A percentile compares a stretch with the other conserved stretches of the same genome.
Conservation (phyloP, 495 filamentous ascomycete species). For the Parathielavia hyrcaniae region DNA sequence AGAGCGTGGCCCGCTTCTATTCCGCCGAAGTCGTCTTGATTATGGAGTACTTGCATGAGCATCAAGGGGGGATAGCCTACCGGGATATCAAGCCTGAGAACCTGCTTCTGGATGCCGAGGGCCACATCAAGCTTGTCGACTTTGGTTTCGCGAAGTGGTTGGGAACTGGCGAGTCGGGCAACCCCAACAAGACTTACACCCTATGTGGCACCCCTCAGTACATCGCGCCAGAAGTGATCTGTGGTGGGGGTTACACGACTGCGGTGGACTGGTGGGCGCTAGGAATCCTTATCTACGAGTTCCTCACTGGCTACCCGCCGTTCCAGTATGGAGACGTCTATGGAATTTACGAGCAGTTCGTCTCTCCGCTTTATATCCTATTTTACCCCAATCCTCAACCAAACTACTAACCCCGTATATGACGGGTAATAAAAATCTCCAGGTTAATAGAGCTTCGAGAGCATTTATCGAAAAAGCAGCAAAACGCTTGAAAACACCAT, state of each 20-base stretch:
- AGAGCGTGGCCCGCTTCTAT: constrained; percentile 82
- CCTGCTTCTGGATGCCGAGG: constrained; percentile 81
- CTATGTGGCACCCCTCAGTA: constrained; percentile 96
- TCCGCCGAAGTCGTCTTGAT: constrained; percentile 91
- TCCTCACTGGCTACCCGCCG: constrained; percentile 89
- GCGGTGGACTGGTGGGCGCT: constrained; percentile 99
- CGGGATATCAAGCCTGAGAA: constrained; percentile 97
- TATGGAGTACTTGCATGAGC: constrained; percentile 86
- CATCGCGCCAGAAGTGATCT: constrained; percentile 91
- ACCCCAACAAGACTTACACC: constrained; percentile 81
- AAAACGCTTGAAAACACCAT: too few relatives aligned
- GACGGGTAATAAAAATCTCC: too few relatives aligned
- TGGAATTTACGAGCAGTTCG: constrained; percentile 93
- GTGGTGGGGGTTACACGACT: constrained; percentile 87
- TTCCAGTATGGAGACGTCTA: constrained; percentile 96
- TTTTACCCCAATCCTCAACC: too few relatives aligned
- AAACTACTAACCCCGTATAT: too few relatives aligned
- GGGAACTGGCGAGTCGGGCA: constrained; percentile 42
- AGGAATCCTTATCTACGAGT: constrained; percentile 93
- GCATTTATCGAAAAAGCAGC: too few relatives aligned
- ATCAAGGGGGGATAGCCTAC: constrained; percentile 77
- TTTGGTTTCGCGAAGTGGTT: constrained; percentile 94
- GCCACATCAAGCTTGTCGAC: constrained; percentile 95
- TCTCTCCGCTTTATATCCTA: too few relatives aligned
- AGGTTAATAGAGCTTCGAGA: too few relatives aligned